Base-by-base conservation (phyloP, 2,329 filamentous ascomycete genomes). In the Triangularia verruculosa region DNA sequence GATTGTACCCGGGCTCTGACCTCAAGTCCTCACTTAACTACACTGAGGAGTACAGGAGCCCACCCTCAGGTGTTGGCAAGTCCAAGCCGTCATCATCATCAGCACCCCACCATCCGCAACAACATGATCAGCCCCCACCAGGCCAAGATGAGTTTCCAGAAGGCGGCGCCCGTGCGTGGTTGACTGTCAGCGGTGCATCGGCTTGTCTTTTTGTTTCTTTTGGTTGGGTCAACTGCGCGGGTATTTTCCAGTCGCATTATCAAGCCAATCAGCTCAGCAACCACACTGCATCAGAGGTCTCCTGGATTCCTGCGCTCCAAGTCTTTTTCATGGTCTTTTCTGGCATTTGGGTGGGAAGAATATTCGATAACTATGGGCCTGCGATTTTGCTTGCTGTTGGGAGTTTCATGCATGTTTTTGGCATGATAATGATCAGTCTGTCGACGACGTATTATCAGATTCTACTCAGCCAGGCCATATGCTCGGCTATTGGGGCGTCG, bases 281-380 rank as follows among this genome's bases (percentile, higher is more conserved):
- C 15, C 60, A 62, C 9, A 71, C 74, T 0, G 64, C 73, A 4
- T 71, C 72, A 3, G 65, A 70, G 2, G 75, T 76, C 39, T 71
- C 76, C 2, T 77, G 75, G 73, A 77, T 79, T 55, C 76, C 76
- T 34, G 74, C 74, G 12, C 63, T 76, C 3, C 75, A 78, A 61
- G 70, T 71, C 0, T 79, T 77, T 60, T 69, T 79, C 6, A 71
- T 80, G 43, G 68, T 79, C 11, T 63, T 76, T 13, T 67, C 74
- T 0, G 74, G 77, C 20, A 68, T 77, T 5, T 59, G 79, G 7
- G 70, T 72, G 6, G 79, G 79, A 0, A 78, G 76, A 0, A 64
- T 78, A 2, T 77, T 75, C 61, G 79, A 82, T 64, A 70, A 71
- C 5, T 79, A 79, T 2, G 72, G 79, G 64, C 73, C 76, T 63